Conservation (phyloP, 2,329 filamentous ascomycete genomes). For the Cordyceps fumosorosea region DNA sequence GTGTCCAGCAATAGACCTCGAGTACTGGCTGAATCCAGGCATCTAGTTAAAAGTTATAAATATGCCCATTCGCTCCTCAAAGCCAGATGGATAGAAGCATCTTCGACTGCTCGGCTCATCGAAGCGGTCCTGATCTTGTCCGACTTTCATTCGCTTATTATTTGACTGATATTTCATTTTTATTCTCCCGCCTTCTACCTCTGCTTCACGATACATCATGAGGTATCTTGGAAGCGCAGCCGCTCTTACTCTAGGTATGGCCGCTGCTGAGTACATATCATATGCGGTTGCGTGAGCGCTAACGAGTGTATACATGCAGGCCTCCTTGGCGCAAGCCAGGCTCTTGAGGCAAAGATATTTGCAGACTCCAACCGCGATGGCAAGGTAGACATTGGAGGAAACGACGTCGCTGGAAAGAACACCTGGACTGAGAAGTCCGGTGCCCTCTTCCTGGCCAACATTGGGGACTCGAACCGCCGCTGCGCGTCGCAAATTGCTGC, state of each 20-base stretch:
- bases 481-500: background rate
- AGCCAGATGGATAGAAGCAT: too few relatives aligned
- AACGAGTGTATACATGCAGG: background rate
- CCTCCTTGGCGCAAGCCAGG: background rate
- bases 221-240: background rate
- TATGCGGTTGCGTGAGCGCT: background rate
- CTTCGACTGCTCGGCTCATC: too few relatives aligned
- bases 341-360: conserved; percentile 1
- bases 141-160: too few relatives aligned
- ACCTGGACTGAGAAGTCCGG: background rate
- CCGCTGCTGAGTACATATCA: background rate
- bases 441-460: conserved; percentile 7
- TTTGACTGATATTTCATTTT: background rate
- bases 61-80: too few relatives aligned
- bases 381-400: background rate
- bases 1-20: too few relatives aligned
- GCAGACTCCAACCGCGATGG: conserved; percentile 11
- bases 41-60: too few relatives aligned
- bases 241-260: background rate
- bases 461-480: conserved; percentile 4
- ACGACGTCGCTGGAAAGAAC: background rate
- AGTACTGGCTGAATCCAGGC: too few relatives aligned
- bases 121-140: too few relatives aligned
- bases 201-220: background rate
- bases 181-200: too few relatives aligned